A percentile compares a stretch with the other conserved stretches of the same genome.
Conservation (phyloP, 495 filamentous ascomycete species). For the Poronia punctata region DNA sequence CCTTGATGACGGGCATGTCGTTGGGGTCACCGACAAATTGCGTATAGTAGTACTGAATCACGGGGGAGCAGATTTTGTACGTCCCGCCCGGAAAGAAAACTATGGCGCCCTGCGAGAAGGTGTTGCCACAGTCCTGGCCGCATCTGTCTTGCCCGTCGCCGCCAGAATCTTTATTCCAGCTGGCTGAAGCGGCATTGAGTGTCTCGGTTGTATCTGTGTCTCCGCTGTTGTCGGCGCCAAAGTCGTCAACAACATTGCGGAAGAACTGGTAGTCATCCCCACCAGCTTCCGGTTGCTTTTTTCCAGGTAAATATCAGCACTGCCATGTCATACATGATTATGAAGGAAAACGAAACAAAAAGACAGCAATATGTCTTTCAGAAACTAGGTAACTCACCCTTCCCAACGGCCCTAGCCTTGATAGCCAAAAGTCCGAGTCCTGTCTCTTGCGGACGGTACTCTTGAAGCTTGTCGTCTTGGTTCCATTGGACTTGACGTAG, state of each 20-base stretch:
- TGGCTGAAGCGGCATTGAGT: conserved; percentile 62
- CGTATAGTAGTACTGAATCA: conserved; percentile 61
- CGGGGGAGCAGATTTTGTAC: conserved; percentile 51
- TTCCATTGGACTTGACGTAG: not conserved
- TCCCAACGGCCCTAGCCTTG: not conserved
- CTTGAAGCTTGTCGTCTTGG: not conserved
- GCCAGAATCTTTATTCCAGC: conserved; percentile 33
- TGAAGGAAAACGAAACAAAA: too few species aligned
- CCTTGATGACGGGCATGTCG: conserved; percentile 65
- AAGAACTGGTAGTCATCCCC: conserved; percentile 37
- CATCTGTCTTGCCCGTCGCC: not conserved
- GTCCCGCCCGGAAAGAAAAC: conserved; percentile 66
- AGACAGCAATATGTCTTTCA: too few species aligned
- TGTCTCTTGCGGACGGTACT: not conserved
- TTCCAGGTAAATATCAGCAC: not conserved
- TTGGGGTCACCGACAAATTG: conserved; percentile 54
- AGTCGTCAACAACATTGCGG: conserved; percentile 46
- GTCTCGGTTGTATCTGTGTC: conserved; percentile 63
- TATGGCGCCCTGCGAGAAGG: conserved; percentile 20
- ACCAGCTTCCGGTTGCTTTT: not conserved
- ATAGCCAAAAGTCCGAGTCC: not conserved
- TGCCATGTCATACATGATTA: too few species aligned
- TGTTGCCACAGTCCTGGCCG: not conserved
- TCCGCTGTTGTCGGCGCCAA: conserved; percentile 45
- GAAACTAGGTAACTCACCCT: too few species aligned